Evolutionary conservation across 352 stramenopile genomes (phyloP).

Genomic region (Aphanomyces euteiches): DNA sequence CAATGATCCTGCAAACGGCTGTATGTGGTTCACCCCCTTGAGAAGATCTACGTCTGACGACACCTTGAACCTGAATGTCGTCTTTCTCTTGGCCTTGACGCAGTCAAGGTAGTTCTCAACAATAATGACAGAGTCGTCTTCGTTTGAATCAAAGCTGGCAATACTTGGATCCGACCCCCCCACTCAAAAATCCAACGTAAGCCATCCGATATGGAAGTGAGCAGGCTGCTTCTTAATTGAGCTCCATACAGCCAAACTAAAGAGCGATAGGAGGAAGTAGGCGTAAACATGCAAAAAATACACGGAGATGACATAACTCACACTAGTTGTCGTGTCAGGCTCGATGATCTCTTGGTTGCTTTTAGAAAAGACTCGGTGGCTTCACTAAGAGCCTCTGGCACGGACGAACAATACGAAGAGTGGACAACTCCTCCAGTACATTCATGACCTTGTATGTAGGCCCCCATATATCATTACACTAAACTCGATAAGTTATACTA

Average conservation of each 20-base stretch:
- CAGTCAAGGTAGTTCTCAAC: too few species aligned
- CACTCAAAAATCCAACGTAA: too few species aligned
- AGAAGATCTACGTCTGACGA: slow-evolving; percentile 5
- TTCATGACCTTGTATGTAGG: neutral
- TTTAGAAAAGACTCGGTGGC: neutral
- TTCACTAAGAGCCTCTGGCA: neutral
- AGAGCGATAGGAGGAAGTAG: neutral
- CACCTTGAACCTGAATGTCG: too few species aligned
- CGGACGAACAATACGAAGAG: slow-evolving; percentile 20
- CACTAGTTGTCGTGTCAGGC: neutral
- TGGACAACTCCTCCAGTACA: slow-evolving; percentile 7
- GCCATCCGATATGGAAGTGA: too few species aligned
- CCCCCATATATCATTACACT: neutral
- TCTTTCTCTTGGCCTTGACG: too few species aligned
- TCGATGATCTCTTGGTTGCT: slow-evolving; percentile 11
- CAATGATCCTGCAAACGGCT: slow-evolving; percentile 2
- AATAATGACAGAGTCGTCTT: too few species aligned
- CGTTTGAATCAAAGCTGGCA: too few species aligned
- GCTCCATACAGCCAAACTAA: neutral
- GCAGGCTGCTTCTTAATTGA: too few species aligned
- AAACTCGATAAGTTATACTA: too few species aligned
- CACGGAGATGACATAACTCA: neutral
- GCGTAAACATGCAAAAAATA: neutral
- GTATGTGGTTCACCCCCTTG: neutral
- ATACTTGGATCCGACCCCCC: too few species aligned